Evolutionary conservation across 805 yeast species (phyloP).

Genomic region (Lipomyces mesembrius): DNA sequence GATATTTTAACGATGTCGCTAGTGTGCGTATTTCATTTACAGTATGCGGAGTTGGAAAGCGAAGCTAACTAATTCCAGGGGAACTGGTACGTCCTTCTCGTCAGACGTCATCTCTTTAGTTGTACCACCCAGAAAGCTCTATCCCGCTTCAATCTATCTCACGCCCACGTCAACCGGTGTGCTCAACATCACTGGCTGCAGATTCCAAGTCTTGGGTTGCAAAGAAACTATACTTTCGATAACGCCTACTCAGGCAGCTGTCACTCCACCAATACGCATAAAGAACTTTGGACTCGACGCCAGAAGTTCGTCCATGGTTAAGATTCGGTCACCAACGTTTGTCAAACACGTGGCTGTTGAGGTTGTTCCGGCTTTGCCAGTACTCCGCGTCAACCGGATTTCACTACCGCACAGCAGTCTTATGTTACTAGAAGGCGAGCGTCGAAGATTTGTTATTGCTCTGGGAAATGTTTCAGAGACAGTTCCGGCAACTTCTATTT

Average conservation of each 20-base stretch:
- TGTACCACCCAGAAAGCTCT: slow-evolving; percentile 30
- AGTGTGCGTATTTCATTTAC: slow-evolving; percentile 45
- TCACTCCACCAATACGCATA: slow-evolving; percentile 2
- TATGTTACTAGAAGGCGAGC: slow-evolving; percentile 82
- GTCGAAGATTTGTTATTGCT: slow-evolving; percentile 53
- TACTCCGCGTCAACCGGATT: slow-evolving; percentile 45
- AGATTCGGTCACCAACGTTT: not conserved
- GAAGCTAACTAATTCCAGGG: slow-evolving; percentile 43
- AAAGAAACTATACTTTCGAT: slow-evolving; percentile 48
- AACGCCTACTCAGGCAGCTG: slow-evolving; percentile 9
- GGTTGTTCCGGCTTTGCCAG: slow-evolving; percentile 62
- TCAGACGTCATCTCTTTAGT: slow-evolving; percentile 30
- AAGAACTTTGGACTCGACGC: slow-evolving; percentile 27
- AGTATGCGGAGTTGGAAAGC: slow-evolving; percentile 44
- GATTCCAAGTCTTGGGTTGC: slow-evolving; percentile 58
- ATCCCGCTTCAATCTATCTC: slow-evolving; percentile 30
- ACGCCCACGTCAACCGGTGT: slow-evolving; percentile 49
- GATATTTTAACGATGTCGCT: slow-evolving; percentile 50
- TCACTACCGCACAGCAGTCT: slow-evolving; percentile 59
- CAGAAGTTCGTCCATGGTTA: slow-evolving; percentile 14
- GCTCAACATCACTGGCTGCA: slow-evolving; percentile 57
- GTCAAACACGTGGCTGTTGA: slow-evolving; percentile 43
- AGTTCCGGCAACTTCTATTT: slow-evolving; percentile 59
- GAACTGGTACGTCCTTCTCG: slow-evolving; percentile 37
- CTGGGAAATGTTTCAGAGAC: slow-evolving; percentile 61